phyloP scores from a whole-genome alignment of 1,139 yeast genomes.

The Protomyces inundatus region DNA sequence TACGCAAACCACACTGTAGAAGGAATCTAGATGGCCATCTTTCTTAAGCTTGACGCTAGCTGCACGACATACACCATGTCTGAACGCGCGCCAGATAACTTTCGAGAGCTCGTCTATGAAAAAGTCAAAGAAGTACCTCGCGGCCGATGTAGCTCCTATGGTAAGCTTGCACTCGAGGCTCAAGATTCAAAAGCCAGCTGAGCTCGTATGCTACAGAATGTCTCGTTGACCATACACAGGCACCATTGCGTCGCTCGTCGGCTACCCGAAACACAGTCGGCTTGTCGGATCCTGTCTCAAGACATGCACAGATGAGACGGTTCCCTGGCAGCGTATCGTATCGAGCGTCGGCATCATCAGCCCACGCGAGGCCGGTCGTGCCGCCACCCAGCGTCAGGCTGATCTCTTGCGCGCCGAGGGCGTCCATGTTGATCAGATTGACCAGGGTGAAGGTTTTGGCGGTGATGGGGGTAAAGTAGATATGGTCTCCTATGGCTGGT shows the following conservation, averaged over 20 bases:
- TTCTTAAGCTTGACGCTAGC: no score
- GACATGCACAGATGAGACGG: neutral
- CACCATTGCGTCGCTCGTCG: conserved; percentile 7
- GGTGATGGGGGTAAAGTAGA: conserved; percentile 17
- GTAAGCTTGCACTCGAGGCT: neutral
- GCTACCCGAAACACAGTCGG: conserved; percentile 16
- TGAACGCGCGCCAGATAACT: conserved; percentile 11
- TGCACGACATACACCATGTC: neutral
- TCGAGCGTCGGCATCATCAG: conserved; percentile 14
- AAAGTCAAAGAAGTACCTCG: conserved; percentile 4
- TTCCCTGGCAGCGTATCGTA: conserved; percentile 22
- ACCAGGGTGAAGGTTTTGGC: conserved; percentile 12
- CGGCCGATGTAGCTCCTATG: conserved; percentile 6
- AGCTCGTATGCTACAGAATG: no score
- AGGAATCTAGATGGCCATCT: no score
- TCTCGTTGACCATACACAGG: neutral
- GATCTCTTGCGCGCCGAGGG: conserved; percentile 4
- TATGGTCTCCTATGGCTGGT: conserved; percentile 15
- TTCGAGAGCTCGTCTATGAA: conserved; percentile 14
- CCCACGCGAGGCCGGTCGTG: conserved; percentile 18
- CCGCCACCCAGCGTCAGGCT: conserved; percentile 17
- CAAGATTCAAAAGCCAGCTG: no score
- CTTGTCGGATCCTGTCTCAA: conserved; percentile 17
- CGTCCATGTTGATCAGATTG: conserved; percentile 4
- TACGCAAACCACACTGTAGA: no score